These are phyloP conservation scores for Pseudogymnoascus sp. DNA, from an alignment of 2,329 filamentous ascomycete species.

Conservation along the genomic window DNA sequence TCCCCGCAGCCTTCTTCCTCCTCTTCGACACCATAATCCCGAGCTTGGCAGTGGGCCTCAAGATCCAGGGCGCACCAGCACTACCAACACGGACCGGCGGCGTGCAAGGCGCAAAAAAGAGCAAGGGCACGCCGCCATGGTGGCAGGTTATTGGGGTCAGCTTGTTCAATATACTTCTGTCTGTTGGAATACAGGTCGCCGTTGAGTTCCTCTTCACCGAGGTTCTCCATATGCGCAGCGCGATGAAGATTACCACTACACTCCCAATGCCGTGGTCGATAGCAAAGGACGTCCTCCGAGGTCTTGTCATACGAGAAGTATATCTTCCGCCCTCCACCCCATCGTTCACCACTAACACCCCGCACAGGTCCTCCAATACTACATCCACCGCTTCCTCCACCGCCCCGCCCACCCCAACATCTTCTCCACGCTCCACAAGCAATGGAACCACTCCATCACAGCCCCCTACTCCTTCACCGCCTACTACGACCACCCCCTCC, in stretches of 20 bases:
- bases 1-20: conserved; percentile 67
- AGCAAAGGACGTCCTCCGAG: conserved; percentile 45
- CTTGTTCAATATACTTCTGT: conserved; percentile 47
- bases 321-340: conserved; percentile 17
- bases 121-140: conserved; percentile 35
- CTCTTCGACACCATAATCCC: conserved; percentile 66
- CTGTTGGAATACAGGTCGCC: conserved; percentile 44
- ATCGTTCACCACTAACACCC: conserved; percentile 12
- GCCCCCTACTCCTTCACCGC: conserved; percentile 56
- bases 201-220: conserved; percentile 50
- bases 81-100: conserved; percentile 41
- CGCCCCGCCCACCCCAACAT: conserved; percentile 41
- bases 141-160: conserved; percentile 46
- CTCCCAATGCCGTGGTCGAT: conserved; percentile 58
- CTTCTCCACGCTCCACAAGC: conserved; percentile 37
- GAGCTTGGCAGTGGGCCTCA: conserved; percentile 60
- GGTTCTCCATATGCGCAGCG: conserved; percentile 44
- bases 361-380: conserved; percentile 57
- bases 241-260: conserved; percentile 49
- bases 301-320: conserved; percentile 51
- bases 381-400: conserved; percentile 64
- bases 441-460: conserved; percentile 45
- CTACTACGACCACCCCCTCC: conserved; percentile 61
- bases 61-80: conserved; percentile 51
- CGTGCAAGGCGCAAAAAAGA: conserved; percentile 27